Conservation (phyloP, 2,329 filamentous ascomycete species). For the Sporothrix brunneoviolacea region DNA sequence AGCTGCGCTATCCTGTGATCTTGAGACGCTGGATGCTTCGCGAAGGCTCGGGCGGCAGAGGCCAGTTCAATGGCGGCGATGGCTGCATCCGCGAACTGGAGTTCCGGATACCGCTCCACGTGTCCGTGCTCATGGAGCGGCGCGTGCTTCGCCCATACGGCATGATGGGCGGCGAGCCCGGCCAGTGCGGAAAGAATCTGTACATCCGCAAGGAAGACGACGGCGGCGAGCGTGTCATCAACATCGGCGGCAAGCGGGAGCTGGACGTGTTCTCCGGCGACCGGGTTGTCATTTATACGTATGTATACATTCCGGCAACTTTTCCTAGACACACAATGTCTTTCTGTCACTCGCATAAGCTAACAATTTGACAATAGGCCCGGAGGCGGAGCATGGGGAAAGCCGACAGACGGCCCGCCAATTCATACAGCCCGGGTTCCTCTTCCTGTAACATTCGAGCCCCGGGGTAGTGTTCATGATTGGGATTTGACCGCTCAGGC, state of each 20-base stretch:
- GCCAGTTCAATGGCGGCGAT: constrained; percentile 27
- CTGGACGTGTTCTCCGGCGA: not conserved
- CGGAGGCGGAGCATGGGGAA: constrained; percentile 1
- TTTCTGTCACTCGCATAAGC: not conserved
- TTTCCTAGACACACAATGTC: not conserved
- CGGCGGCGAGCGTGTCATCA: constrained; percentile 2
- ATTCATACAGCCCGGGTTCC: not conserved
- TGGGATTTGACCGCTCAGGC: constrained; percentile 2
- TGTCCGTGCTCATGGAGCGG: constrained; percentile 31
- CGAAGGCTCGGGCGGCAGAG: constrained; percentile 25
- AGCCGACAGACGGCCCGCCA: not conserved
- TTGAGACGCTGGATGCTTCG: constrained; percentile 27
- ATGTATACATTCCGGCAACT: not conserved
- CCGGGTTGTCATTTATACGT: constrained; percentile 1
- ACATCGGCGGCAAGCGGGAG: constrained; percentile 7
- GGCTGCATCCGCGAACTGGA: constrained; percentile 31
- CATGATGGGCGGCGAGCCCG: constrained; percentile 27
- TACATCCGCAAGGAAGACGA: constrained; percentile 12
- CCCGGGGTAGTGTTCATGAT: constrained; percentile 5
- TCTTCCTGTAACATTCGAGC: not conserved
- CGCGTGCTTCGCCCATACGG: constrained; percentile 30
- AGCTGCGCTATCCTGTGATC: constrained; percentile 30
- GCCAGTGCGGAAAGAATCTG: constrained; percentile 17
- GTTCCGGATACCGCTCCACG: constrained; percentile 26
- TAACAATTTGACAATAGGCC: not conserved